Evolutionary conservation across 805 yeast species (phyloP), one percentile per base, ranked within the genome.

Genomic region (Lipomyces lipofer): DNA sequence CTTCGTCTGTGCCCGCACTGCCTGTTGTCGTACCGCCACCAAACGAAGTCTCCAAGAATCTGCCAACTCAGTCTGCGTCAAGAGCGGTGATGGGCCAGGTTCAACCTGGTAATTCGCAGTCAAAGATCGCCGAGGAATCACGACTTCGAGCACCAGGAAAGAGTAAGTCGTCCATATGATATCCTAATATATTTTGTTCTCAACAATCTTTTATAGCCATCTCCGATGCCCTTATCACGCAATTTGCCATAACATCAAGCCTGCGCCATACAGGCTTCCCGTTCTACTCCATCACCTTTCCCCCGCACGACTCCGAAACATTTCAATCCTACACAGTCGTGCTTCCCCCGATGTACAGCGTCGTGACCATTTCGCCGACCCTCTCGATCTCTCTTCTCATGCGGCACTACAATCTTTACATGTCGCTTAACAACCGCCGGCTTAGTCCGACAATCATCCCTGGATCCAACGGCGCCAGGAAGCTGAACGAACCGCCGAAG

Each of bases 341-440:
- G 6, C 59, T 58, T 24, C 62, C 62, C 4, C 53, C 62, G 10
- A 47, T 49, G 19, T 54, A 55, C 43, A 49, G 48, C 25, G 19
- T 51, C 15, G 52, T 58, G 36, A 58, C 62, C 22, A 58, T 58
- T 21, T 58, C 62, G 27, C 62, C 62, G 9, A 58, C 62, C 6
- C 52, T 58, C 12, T 54, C 62, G 13, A 35, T 22, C 24, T 54
- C 62, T 5, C 49, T 58, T 13, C 42, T 58, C 7, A 36, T 49
- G 17, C 56, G 62, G 4, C 59, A 58, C 19, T 58, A 58, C 47
- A 58, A 58, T 28, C 54, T 58, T 9, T 58, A 58, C 51, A 58
- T 58, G 62, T 54, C 62, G 9, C 52, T 58, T 25, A 58, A 58
- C 48, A 48, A 47, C 22, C 52, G 60, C 13, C 56, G 62, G 6